A percentile compares a stretch with the other conserved stretches of the same genome.
phyloP scores from a whole-genome alignment of 306 rosid genomes.

The Mimosa bimucronata region DNA sequence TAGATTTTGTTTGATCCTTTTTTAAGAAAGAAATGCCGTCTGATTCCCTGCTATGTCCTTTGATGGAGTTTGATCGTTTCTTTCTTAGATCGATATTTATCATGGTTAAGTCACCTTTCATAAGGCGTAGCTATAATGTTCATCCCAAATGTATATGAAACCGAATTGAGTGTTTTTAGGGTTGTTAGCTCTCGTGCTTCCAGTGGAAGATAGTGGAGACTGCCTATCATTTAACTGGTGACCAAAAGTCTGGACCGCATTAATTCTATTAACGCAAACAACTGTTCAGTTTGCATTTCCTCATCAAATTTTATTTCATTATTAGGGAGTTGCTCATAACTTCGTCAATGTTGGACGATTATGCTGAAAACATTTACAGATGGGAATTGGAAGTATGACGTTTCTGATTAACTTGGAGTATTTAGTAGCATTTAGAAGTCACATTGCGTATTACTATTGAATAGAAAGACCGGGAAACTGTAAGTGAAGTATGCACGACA shows the following conservation, averaged over 20 bases:
- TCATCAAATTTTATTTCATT: not conserved
- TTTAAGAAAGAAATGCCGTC: not conserved
- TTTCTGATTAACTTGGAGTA: not conserved
- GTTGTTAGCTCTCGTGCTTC: not conserved
- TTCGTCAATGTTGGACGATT: constrained; percentile 6
- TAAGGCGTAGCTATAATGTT: not conserved
- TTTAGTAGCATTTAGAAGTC: not conserved
- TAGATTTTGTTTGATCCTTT: not conserved
- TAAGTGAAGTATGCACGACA: not conserved
- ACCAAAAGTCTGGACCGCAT: no score
- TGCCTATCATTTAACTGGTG: no score
- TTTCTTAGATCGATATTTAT: not conserved
- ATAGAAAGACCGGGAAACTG: not conserved
- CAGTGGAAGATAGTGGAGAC: not conserved
- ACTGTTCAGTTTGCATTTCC: not conserved
- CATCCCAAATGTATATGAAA: not conserved
- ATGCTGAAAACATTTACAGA: not conserved
- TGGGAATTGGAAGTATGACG: not conserved
- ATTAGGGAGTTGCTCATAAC: not conserved
- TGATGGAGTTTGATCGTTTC: not conserved
- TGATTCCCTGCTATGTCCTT: not conserved
- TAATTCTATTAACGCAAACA: not conserved
- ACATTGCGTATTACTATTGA: not conserved
- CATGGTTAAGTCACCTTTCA: not conserved
- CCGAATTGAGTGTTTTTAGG: not conserved